These are phyloP conservation scores for Mucor racemosus DNA, from an alignment of 371 early-diverging fungal genomes.

Conservation along the genomic window DNA sequence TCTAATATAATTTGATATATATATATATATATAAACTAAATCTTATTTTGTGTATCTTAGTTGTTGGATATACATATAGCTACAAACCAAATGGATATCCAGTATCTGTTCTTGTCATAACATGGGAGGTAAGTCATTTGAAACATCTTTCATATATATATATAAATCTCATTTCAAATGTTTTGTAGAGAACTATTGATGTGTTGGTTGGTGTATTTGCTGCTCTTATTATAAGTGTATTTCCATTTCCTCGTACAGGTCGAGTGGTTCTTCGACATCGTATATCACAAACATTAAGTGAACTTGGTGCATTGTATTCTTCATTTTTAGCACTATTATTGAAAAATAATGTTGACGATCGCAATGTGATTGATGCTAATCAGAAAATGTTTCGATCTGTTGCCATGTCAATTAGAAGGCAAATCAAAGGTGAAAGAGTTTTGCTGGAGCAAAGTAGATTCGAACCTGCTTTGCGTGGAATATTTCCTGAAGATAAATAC, in stretches of 20 bases:
- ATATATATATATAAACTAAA: no score
- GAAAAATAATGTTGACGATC: slow-evolving; percentile 29
- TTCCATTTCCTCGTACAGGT: slow-evolving; percentile 48
- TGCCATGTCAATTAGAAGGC: slow-evolving; percentile 38
- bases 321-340: slow-evolving; percentile 45
- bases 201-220: slow-evolving; percentile 45
- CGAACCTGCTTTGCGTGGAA: slow-evolving; percentile 54
- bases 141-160: no score
- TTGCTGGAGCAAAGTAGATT: slow-evolving; percentile 53
- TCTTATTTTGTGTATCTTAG: slow-evolving; percentile 18
- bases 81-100: slow-evolving; percentile 18
- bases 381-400: slow-evolving; percentile 43
- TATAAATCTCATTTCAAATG: not conserved
- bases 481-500: slow-evolving; percentile 49
- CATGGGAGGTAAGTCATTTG: slow-evolving; percentile 33
- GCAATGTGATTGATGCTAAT: slow-evolving; percentile 16
- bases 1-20: not conserved
- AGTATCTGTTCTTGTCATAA: slow-evolving; percentile 34
- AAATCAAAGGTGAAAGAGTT: slow-evolving; percentile 46
- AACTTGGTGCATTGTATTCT: slow-evolving; percentile 44
- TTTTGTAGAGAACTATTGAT: slow-evolving; percentile 34
- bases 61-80: slow-evolving; percentile 46
- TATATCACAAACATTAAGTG: slow-evolving; percentile 40
- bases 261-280: slow-evolving; percentile 52
- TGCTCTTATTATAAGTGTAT: slow-evolving; percentile 41